Percentiles rank a stretch among this genome's conserved stretches.
Evolutionary conservation across 371 early-diverging fungal species (phyloP).

Genomic region (Rhizopus delemar): DNA sequence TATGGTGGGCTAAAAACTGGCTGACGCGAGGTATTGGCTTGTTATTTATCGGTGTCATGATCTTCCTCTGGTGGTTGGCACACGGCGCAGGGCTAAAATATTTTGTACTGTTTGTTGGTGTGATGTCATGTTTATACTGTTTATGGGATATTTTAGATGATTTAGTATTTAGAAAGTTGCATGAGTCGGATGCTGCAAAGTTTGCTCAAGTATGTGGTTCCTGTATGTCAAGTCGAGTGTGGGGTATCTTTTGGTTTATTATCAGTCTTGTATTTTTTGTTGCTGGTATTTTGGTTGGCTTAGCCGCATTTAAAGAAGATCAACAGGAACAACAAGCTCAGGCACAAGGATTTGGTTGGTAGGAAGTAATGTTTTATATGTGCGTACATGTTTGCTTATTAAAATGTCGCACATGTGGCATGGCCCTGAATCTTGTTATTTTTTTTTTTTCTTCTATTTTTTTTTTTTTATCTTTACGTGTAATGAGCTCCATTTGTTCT

Average conservation of each 20-base stretch:
- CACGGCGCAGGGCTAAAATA: conserved; percentile 76
- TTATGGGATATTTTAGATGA: conserved; percentile 96
- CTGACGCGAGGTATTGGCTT: conserved; percentile 80
- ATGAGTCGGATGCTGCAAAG: conserved; percentile 90
- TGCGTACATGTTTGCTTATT: not conserved
- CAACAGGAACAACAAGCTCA: conserved; percentile 35
- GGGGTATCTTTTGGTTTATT: conserved; percentile 91
- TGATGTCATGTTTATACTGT: conserved; percentile 89
- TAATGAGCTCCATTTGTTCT: conserved; percentile 3
- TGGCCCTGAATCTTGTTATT: not conserved
- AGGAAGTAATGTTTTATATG: conserved; percentile 2
- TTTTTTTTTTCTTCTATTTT: not conserved
- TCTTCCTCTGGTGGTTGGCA: conserved; percentile 83
- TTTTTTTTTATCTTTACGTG: not conserved
- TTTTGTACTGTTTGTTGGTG: conserved; percentile 89
- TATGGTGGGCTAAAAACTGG: conserved; percentile 90
- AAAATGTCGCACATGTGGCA: not conserved
- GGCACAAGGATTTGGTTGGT: conserved; percentile 37
- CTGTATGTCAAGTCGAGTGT: conserved; percentile 78
- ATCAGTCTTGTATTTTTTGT: conserved; percentile 80
- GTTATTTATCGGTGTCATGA: conserved; percentile 79
- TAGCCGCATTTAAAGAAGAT: conserved; percentile 74
- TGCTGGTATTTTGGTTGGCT: conserved; percentile 75
- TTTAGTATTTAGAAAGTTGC: conserved; percentile 83
- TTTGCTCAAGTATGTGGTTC: conserved; percentile 82